phyloP scores from a whole-genome alignment of 2,329 filamentous ascomycete genomes.

The Penicillium olsonii region DNA sequence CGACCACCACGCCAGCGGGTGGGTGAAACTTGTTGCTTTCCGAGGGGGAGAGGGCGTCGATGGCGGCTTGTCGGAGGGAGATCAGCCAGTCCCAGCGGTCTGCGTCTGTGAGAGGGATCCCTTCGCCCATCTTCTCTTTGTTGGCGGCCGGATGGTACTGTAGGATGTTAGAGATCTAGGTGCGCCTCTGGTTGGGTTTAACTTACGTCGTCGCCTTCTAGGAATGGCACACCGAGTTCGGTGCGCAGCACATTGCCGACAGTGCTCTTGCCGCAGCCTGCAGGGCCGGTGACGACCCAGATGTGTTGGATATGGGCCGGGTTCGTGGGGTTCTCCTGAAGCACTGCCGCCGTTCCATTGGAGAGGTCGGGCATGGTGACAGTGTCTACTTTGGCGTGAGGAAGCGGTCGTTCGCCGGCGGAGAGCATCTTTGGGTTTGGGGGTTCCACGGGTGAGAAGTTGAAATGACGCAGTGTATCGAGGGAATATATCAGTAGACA shows the following conservation, averaged over 20 bases:
- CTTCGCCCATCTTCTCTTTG: conserved; percentile 86
- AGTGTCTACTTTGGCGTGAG: conserved; percentile 25
- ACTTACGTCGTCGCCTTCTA: conserved; percentile 77
- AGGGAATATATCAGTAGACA: not conserved
- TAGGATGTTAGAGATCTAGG: conserved; percentile 18
- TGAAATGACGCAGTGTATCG: conserved; percentile 17
- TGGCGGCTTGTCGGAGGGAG: conserved; percentile 65
- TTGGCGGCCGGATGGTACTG: conserved; percentile 63
- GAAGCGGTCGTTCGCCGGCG: conserved; percentile 39
- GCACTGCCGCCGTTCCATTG: conserved; percentile 20
- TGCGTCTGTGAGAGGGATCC: conserved; percentile 81
- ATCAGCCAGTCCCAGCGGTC: conserved; percentile 99
- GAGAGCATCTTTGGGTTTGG: conserved; percentile 38
- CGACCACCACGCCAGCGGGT: conserved; percentile 79
- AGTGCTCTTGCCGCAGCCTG: conserved; percentile 78
- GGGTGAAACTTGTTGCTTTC: conserved; percentile 47
- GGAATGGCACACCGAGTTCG: conserved; percentile 66
- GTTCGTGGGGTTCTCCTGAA: conserved; percentile 5
- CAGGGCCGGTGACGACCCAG: conserved; percentile 77
- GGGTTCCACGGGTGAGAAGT: conserved; percentile 14
- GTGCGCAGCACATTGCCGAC: conserved; percentile 67
- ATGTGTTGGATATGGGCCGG: conserved; percentile 60
- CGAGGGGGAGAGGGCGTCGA: conserved; percentile 51
- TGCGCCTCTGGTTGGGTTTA: too few species aligned
- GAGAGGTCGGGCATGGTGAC: conserved; percentile 21